A percentile compares a stretch with the other conserved stretches of the same genome.
Evolutionary conservation across 2,329 filamentous ascomycete genomes (phyloP).

Genomic region (Teratosphaeria gauchensis): DNA sequence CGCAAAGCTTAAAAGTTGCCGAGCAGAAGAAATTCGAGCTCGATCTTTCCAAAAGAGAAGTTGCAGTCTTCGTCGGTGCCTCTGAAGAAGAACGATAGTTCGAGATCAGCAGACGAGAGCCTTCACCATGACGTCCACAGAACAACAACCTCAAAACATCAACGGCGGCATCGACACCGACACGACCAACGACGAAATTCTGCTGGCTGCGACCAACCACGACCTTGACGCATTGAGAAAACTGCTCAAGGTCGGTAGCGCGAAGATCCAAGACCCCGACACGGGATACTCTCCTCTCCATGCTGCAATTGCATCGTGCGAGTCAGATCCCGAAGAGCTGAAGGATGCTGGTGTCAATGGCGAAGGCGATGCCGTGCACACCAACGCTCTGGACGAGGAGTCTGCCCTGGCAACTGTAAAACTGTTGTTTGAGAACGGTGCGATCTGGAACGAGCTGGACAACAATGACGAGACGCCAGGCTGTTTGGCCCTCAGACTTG

Average conservation of each 20-base stretch:
- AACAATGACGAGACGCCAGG: constrained; percentile 80
- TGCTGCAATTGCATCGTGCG: constrained; percentile 64
- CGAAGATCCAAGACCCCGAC: constrained; percentile 69
- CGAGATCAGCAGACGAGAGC: not conserved
- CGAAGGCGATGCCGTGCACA: constrained; percentile 26
- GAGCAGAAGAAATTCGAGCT: not conserved
- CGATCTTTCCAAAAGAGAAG: not conserved
- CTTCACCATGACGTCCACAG: not conserved
- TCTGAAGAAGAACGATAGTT: not conserved
- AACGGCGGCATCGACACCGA: constrained; percentile 28
- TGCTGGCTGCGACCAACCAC: constrained; percentile 58
- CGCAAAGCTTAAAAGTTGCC: not conserved
- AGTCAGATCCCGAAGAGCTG: constrained; percentile 31
- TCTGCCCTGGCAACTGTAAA: constrained; percentile 59
- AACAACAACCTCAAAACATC: too few relatives aligned
- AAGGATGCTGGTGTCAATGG: constrained; percentile 18
- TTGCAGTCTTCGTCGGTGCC: not conserved
- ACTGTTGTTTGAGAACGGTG: constrained; percentile 74
- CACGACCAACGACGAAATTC: constrained; percentile 47
- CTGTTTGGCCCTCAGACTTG: constrained; percentile 65
- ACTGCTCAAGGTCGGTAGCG: constrained; percentile 56
- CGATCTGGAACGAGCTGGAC: constrained; percentile 96
- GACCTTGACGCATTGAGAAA: constrained; percentile 58
- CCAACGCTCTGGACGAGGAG: constrained; percentile 36
- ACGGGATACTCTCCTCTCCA: constrained; percentile 85